Conservation (phyloP, 1,284 basidiomycete species). For the Heterobasidion parviporum region DNA sequence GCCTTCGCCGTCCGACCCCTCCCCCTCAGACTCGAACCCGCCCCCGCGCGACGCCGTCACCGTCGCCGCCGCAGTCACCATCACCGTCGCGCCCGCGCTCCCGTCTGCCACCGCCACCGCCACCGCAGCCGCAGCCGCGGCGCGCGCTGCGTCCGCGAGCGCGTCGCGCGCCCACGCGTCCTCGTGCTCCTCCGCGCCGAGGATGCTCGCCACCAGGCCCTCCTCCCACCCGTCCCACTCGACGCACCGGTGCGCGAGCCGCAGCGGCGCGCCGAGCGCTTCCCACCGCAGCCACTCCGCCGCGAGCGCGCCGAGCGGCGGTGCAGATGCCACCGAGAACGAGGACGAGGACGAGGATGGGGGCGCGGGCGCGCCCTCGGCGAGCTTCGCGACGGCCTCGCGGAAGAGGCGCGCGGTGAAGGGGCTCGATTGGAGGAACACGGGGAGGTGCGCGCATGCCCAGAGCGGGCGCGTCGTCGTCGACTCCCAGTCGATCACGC, state of each 20-base stretch:
- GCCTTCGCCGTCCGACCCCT: slow-evolving; percentile 4
- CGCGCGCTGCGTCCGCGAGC: slow-evolving; percentile 15
- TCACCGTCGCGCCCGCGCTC: no score
- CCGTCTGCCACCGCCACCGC: not conserved
- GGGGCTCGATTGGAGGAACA: slow-evolving; percentile 67
- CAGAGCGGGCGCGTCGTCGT: slow-evolving; percentile 76
- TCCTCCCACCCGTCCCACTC: slow-evolving; percentile 89
- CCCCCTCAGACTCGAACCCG: slow-evolving; percentile 2
- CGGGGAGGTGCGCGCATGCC: slow-evolving; percentile 72
- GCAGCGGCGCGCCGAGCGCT: slow-evolving; percentile 49
- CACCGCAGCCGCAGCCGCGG: slow-evolving; percentile 1
- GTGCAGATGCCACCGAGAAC: slow-evolving; percentile 3
- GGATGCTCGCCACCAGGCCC: slow-evolving; percentile 62
- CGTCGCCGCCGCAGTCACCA: not conserved
- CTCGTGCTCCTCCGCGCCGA: slow-evolving; percentile 61
- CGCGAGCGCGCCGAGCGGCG: slow-evolving; percentile 33
- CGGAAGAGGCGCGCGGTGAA: slow-evolving; percentile 66
- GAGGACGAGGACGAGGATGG: slow-evolving; percentile 9
- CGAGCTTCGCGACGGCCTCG: slow-evolving; percentile 44
- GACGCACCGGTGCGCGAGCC: slow-evolving; percentile 66
- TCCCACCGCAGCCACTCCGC: slow-evolving; percentile 68
- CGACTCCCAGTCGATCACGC: slow-evolving; percentile 81
- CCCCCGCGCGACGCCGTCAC: not conserved
- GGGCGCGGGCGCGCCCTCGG: slow-evolving; percentile 10
- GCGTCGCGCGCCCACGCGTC: slow-evolving; percentile 56